Evolutionary conservation across 345 rosid genomes (phyloP).

Genomic region (Zanthoxylum bungeanum): DNA sequence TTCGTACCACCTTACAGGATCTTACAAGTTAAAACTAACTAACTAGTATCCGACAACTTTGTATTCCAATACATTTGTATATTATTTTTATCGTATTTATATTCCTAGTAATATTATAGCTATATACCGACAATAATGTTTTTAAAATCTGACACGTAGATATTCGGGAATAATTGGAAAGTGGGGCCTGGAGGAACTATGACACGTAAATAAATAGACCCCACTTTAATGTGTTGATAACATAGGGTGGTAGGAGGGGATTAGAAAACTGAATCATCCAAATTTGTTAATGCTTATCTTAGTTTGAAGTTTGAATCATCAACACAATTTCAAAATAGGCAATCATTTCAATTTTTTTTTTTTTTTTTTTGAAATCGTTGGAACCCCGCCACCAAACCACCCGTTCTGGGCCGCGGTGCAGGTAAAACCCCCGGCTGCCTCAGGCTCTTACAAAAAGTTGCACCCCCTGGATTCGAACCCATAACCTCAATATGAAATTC

Average conservation of each 20-base stretch:
- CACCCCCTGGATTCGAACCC: too few species aligned
- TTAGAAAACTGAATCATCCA: background rate
- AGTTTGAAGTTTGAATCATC: slow-evolving; percentile 4
- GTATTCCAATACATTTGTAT: background rate
- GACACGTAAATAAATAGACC: background rate
- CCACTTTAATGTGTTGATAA: background rate
- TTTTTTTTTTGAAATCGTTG: too few species aligned
- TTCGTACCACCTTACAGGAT: too few species aligned
- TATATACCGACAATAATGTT: background rate
- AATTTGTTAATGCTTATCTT: background rate
- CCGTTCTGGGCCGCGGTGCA: too few species aligned
- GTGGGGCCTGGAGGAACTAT: background rate
- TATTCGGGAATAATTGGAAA: background rate
- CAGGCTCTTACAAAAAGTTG: too few species aligned
- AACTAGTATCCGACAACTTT: too few species aligned
- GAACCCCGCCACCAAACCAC: too few species aligned
- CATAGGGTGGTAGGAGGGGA: background rate
- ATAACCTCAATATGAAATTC: too few species aligned
- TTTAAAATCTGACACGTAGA: background rate
- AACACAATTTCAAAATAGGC: slow-evolving; percentile 13
- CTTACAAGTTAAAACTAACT: too few species aligned
- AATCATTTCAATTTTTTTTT: slow-evolving; percentile 26
- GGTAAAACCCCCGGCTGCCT: too few species aligned
- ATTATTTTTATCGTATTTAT: background rate
- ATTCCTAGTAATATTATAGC: background rate